Conservation (phyloP, 2,329 filamentous ascomycete genomes). For the Exophiala calicioides region DNA sequence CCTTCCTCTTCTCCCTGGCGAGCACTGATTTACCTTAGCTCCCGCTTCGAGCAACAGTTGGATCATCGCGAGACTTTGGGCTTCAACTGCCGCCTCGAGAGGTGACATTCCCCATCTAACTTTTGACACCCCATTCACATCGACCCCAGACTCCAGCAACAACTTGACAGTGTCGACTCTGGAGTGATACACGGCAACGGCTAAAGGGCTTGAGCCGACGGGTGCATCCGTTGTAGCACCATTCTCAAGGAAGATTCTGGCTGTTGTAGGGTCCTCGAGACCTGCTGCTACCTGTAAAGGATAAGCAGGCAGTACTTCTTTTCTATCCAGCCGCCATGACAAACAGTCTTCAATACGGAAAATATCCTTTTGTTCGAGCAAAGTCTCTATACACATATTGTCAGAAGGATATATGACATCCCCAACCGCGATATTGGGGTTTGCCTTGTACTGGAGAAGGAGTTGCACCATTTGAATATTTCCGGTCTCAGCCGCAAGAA, state of each 20-base stretch:
- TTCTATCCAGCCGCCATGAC: background rate
- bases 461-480: constrained; percentile 1
- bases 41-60: constrained; percentile 1
- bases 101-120: background rate
- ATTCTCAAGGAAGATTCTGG: background rate
- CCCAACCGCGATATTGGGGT: constrained; percentile 5
- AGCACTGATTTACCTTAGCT: constrained; percentile 1
- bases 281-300: constrained; percentile 4
- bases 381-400: too few relatives aligned
- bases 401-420: too few relatives aligned
- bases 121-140: background rate
- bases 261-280: background rate
- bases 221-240: background rate
- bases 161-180: background rate
- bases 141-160: background rate
- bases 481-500: background rate
- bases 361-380: too few relatives aligned
- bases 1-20: background rate
- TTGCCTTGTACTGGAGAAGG: constrained; percentile 5
- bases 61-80: background rate
- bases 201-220: constrained; percentile 1
- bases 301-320: background rate
- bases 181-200: constrained; percentile 1
- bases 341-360: too few relatives aligned
- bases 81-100: constrained; percentile 4